A percentile compares a stretch with the other conserved stretches of the same genome.
Evolutionary conservation across 192 early-diverging fungal species (phyloP).

Genomic region (Rhizophagus sp.): DNA sequence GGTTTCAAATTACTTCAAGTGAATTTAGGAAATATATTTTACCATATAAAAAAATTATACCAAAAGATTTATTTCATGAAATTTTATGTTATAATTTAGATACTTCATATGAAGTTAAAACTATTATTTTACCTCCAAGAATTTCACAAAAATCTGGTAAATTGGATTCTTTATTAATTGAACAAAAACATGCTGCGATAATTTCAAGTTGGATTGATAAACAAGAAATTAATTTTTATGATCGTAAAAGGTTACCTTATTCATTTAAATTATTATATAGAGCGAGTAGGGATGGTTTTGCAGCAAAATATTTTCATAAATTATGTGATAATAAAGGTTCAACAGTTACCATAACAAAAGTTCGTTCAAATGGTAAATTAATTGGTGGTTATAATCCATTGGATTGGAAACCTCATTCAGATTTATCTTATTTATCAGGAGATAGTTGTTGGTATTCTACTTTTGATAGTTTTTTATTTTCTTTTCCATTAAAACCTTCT

Average conservation of each 20-base stretch:
- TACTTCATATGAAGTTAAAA: neutral
- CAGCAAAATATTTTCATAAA: neutral
- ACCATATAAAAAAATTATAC: slow-evolving; percentile 5
- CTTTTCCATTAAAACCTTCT: neutral
- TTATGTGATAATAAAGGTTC: slow-evolving; percentile 14
- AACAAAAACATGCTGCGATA: neutral
- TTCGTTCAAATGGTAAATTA: neutral
- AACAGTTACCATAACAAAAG: neutral
- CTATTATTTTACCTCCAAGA: slow-evolving; percentile 17
- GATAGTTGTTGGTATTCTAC: neutral
- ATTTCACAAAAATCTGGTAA: neutral
- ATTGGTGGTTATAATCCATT: slow-evolving; percentile 20
- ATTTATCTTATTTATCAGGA: neutral
- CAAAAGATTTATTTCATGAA: neutral
- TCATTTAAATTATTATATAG: slow-evolving; percentile 3
- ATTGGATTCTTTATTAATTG: slow-evolving; percentile 8
- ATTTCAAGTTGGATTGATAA: slow-evolving; percentile 25
- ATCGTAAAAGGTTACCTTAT: neutral
- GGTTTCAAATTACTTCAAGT: slow-evolving; percentile 17
- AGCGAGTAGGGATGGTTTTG: slow-evolving; percentile 11
- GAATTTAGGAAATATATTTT: neutral
- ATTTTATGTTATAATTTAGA: slow-evolving; percentile 8
- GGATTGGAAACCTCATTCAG: neutral
- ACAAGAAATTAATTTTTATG: neutral
- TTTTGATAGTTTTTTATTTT: slow-evolving; percentile 12